These are phyloP conservation scores for Talaromyces islandicus DNA, from an alignment of 2,329 filamentous ascomycete species.

Conservation along the genomic window DNA sequence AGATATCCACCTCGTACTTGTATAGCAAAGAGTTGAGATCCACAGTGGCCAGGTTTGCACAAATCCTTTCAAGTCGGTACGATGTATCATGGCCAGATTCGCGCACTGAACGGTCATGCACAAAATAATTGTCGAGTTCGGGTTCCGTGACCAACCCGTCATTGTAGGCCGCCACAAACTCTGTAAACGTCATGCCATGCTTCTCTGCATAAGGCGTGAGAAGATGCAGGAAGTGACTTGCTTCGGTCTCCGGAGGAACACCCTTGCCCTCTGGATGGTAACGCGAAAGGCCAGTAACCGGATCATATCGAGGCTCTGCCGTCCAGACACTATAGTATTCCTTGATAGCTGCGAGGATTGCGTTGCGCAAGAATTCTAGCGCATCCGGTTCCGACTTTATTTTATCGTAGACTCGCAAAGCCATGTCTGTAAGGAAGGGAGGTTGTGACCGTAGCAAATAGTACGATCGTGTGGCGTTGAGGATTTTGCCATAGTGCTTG, in stretches of 20 bases:
- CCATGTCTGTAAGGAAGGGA: conserved; percentile 96
- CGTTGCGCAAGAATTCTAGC: conserved; percentile 70
- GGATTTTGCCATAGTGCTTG: conserved; percentile 94
- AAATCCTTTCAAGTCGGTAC: conserved; percentile 83
- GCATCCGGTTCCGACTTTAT: conserved; percentile 81
- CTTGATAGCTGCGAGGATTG: conserved; percentile 89
- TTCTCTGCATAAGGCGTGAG: conserved; percentile 78
- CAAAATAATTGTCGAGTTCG: conserved; percentile 88
- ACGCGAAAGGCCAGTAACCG: conserved; percentile 69
- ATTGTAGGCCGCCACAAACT: conserved; percentile 90
- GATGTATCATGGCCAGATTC: conserved; percentile 97
- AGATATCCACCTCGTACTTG: conserved; percentile 96
- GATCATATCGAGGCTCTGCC: conserved; percentile 69
- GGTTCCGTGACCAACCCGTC: conserved; percentile 68
- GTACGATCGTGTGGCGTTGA: conserved; percentile 94
- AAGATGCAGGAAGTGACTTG: conserved; percentile 78
- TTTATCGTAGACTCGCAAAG: conserved; percentile 83
- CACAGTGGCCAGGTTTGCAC: conserved; percentile 83
- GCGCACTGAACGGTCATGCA: conserved; percentile 90
- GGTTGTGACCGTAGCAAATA: conserved; percentile 92
- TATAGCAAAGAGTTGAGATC: conserved; percentile 92
- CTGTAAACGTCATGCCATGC: conserved; percentile 70
- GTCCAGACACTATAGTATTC: conserved; percentile 92
- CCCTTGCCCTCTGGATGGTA: conserved; percentile 80
- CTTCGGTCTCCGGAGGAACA: conserved; percentile 87